Base-by-base conservation (phyloP, 1,284 basidiomycete genomes). In the Ustilago vetiveriae region DNA sequence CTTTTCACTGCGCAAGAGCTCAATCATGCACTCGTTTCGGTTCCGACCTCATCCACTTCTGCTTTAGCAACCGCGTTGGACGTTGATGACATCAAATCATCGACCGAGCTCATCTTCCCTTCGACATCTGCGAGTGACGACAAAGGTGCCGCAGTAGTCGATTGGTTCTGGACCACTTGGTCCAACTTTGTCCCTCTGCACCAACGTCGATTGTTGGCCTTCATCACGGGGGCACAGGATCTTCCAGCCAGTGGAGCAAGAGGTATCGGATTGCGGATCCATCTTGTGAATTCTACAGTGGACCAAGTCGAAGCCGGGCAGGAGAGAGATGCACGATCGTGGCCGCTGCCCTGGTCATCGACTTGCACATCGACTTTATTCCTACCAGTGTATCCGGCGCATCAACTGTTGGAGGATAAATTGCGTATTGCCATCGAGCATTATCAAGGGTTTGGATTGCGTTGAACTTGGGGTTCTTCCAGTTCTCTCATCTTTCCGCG, bases 331-430 rank as follows among this genome's bases (percentile, higher is more conserved):
- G 49, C 36, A 13, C n/a, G 42, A 9, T 46, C 48, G 4, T 62
- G 57, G 57, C 72, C 68, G 1, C 43, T 76, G 27, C 75, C 75
- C 3, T 74, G 72, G 72, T 74, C 72, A 17, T 68, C 62, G 8
- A 76, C 75, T 6, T 76, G 75, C 45, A 74, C 75, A 4, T 65
- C 62, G 22, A 76, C 75, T 10, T 56, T 76, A 4, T 76, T 76
- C 17, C 44, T 76, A 2, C 75, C 75, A 1, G 52, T 52, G 2
- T 76, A 76, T 24, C 60, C 53, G 2, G 17, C 17, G 8, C 27
- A 33, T 4, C 36, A 22, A 22, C 29, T 56, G 39, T 26, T 74
- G 37, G 52, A 53, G 46, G 38, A 52, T 10, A 72, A 75, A 32
- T 38, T 76, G 8, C 24, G 38, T 17, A 49, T 74, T 11, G 75